Evolutionary conservation across 306 rosid genomes (phyloP), one percentile per base, ranked within the genome.

Genomic region (Cucumis melo): DNA sequence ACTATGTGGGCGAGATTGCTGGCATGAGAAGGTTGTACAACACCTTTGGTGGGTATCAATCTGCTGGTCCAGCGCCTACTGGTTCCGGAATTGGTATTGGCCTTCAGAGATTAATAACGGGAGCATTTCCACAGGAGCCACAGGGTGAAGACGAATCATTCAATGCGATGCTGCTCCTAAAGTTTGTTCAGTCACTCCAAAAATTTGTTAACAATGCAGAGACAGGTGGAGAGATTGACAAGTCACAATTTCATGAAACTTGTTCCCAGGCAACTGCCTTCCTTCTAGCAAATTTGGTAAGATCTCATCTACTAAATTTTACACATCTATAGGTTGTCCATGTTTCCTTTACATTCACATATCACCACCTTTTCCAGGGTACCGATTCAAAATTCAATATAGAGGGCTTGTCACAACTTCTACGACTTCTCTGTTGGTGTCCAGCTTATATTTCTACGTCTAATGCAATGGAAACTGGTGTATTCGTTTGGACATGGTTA

Each of bases 351-450:
- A 83, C 82, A 78, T 84, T 38, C 50, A 51, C 7, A 77, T 56
- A 76, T 63, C 56, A 24, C 80, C 14, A n/a, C 53, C 73, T 66
- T 78, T 83, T 85, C 65, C 94, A 94, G 98, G 92, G 86, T 64
- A 87, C 96, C 57, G 92, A 88, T 82, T 89, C 96, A 84, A 94
- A 89, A 85, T 80, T 91, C 36, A 91, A 91, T 53, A 65, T 87
- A 72, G 97, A 94, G 87, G 96, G 96, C 83, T 94, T 91, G 88
- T 94, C 98, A 50, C 98, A 94, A 86, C 98, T 94, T 84, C 91
- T 94, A 23, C 97, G 98, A 76, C 98, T 94, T 75, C 97, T 94
- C 77, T 94, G 98, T 84, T 94, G 98, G 98, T 94, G 98, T 84
- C 97, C 98, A 72, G 98, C 97, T 68, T 94, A 90, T 79, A 88